Evolutionary conservation across 768 basidiomycete genomes (phyloP).

Genomic region (Trametes cinnabarina): DNA sequence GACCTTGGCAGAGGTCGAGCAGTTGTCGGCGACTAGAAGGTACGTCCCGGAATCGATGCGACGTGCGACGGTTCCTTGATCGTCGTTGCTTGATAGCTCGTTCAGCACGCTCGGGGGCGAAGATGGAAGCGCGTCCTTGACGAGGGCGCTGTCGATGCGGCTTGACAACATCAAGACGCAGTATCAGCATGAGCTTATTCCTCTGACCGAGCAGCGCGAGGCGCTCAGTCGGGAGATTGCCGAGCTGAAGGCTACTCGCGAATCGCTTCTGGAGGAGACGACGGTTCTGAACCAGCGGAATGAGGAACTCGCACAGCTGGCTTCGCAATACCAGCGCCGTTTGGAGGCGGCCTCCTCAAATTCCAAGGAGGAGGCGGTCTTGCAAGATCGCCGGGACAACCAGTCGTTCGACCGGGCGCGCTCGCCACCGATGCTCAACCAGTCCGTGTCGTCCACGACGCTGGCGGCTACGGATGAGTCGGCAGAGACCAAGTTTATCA

Average conservation of each 20-base stretch:
- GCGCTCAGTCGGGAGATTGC: conserved; percentile 73
- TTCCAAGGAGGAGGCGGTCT: conserved; percentile 16
- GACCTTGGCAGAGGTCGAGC: conserved; percentile 90
- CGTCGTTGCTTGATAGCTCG: conserved; percentile 17
- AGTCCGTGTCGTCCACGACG: conserved; percentile 41
- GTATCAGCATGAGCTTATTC: conserved; percentile 84
- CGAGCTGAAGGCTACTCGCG: conserved; percentile 83
- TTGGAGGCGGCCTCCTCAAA: conserved; percentile 47
- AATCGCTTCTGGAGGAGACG: conserved; percentile 88
- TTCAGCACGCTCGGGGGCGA: conserved; percentile 12
- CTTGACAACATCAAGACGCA: conserved; percentile 85
- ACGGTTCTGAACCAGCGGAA: conserved; percentile 88
- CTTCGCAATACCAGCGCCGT: conserved; percentile 76
- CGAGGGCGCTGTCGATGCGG: conserved; percentile 75
- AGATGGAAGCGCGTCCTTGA: conserved; percentile 31
- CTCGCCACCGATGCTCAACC: conserved; percentile 22
- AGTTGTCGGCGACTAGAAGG: conserved; percentile 75
- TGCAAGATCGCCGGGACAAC: conserved; percentile 16
- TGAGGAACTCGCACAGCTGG: conserved; percentile 88
- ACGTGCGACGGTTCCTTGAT: not conserved
- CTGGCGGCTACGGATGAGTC: conserved; percentile 47
- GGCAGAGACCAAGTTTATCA: conserved; percentile 42
- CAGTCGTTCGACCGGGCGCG: conserved; percentile 21
- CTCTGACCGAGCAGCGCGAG: conserved; percentile 81
- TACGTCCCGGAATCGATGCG: conserved; percentile 33